These are phyloP conservation scores for Fusarium sororula DNA, from an alignment of 2,329 filamentous ascomycete genomes.

Conservation along the genomic window DNA sequence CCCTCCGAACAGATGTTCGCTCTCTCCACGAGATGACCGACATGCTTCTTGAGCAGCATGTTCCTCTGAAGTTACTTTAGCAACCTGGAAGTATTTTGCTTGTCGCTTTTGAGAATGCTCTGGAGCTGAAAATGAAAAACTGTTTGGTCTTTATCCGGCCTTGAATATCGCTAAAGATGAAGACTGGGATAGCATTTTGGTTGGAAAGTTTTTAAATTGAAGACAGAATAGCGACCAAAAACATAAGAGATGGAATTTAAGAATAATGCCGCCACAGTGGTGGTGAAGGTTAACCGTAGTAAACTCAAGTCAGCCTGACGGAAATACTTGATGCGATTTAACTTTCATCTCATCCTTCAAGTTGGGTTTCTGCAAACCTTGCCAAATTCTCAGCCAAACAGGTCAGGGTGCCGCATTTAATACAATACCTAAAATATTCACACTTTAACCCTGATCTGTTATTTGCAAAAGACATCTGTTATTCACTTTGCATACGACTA, in stretches of 20 bases:
- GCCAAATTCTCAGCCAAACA: background rate
- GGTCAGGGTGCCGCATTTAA: background rate
- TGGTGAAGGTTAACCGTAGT: background rate
- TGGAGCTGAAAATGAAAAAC: no score
- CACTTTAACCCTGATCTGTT: rapidly evolving
- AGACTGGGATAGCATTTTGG: background rate
- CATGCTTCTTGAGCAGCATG: rapidly evolving
- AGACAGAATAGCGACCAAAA: background rate
- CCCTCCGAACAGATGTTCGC: no score
- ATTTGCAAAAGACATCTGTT: rapidly evolving
- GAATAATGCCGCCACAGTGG: background rate
- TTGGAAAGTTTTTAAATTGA: background rate
- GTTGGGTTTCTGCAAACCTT: background rate
- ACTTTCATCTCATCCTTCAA: background rate
- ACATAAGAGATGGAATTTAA: rapidly evolving
- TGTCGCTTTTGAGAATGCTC: rapidly evolving
- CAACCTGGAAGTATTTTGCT: rapidly evolving
- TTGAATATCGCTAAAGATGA: background rate
- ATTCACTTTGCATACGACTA: background rate
- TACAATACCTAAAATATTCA: background rate
- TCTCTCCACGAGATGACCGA: no score
- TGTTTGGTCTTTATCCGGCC: no score
- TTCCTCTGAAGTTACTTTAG: no score
- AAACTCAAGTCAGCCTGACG: background rate
- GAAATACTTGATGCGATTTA: background rate